These are phyloP conservation scores for Clathrus columnatus DNA, from an alignment of 768 basidiomycete genomes.

Conservation along the genomic window DNA sequence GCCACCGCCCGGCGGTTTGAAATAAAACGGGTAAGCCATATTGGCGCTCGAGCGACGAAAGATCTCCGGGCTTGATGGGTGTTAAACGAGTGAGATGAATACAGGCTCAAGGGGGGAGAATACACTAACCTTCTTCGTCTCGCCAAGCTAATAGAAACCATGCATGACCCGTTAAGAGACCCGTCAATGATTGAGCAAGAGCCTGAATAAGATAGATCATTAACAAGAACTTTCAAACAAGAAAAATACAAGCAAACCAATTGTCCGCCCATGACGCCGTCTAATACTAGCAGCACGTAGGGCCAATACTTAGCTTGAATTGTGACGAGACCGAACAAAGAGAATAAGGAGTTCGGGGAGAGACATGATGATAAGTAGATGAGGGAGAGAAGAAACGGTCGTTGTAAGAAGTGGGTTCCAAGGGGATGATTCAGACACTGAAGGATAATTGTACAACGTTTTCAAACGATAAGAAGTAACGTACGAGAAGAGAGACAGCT, in stretches of 20 bases:
- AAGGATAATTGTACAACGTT: not conserved
- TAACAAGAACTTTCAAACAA: not conserved
- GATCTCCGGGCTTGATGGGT: not conserved
- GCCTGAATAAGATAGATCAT: slow-evolving; percentile 23
- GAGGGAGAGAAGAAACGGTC: slow-evolving; percentile 57
- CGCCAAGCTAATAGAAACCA: slow-evolving; percentile 47
- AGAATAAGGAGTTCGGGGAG: slow-evolving; percentile 57
- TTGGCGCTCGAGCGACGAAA: slow-evolving; percentile 41
- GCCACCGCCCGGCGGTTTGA: slow-evolving; percentile 24
- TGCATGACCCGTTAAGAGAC: slow-evolving; percentile 66
- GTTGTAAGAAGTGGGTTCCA: slow-evolving; percentile 43
- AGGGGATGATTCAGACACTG: slow-evolving; percentile 57
- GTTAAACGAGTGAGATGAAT: not conserved
- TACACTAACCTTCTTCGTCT: slow-evolving; percentile 5
- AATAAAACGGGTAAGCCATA: slow-evolving; percentile 46
- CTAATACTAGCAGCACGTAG: slow-evolving; percentile 63
- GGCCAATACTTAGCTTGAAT: slow-evolving; percentile 68
- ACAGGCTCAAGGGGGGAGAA: not conserved
- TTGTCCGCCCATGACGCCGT: slow-evolving; percentile 53
- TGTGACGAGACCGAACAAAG: slow-evolving; percentile 70
- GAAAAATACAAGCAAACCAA: slow-evolving; percentile 13
- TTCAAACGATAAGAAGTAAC: slow-evolving; percentile 2
- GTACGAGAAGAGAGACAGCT: slow-evolving; percentile 38
- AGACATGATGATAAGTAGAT: slow-evolving; percentile 61
- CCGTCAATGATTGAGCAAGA: slow-evolving; percentile 52